phyloP scores from a whole-genome alignment of 2,329 filamentous ascomycete genomes.

The Akanthomyces dipterigenus region DNA sequence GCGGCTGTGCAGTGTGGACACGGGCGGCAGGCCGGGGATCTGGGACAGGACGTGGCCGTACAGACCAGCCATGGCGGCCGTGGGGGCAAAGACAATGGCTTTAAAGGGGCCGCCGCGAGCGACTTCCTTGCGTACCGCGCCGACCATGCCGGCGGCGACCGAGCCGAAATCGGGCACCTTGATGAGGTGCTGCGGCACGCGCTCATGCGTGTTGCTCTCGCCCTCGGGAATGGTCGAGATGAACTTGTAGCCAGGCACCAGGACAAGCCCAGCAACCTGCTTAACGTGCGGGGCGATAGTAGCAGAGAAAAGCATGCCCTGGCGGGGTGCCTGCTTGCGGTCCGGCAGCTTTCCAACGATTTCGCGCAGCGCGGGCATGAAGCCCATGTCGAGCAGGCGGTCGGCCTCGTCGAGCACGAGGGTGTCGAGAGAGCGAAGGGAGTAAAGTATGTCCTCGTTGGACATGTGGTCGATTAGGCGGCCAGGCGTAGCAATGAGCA shows the following conservation, averaged over 20 bases:
- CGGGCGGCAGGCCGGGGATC: conserved; percentile 34
- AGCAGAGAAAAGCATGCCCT: conserved; percentile 79
- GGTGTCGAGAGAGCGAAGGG: conserved; percentile 64
- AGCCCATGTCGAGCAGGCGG: conserved; percentile 75
- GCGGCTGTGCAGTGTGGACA: conserved; percentile 43
- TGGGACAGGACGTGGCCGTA: conserved; percentile 39
- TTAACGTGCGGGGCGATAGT: conserved; percentile 77
- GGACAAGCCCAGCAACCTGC: conserved; percentile 61
- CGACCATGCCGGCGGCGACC: conserved; percentile 52
- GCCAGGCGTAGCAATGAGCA: conserved; percentile 75
- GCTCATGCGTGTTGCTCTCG: conserved; percentile 69
- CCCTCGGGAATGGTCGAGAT: conserved; percentile 72
- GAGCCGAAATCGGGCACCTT: conserved; percentile 63
- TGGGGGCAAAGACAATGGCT: conserved; percentile 73
- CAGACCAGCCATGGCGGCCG: conserved; percentile 45
- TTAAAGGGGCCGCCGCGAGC: conserved; percentile 56
- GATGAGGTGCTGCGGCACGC: conserved; percentile 67
- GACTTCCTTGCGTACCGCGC: conserved; percentile 44
- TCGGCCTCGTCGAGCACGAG: conserved; percentile 81
- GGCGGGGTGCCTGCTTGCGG: conserved; percentile 50
- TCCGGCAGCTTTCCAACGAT: conserved; percentile 66
- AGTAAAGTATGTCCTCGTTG: conserved; percentile 61
- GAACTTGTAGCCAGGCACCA: conserved; percentile 68
- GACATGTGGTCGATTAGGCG: conserved; percentile 72
- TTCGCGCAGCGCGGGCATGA: conserved; percentile 70